Percentiles rank a stretch among this genome's conserved stretches.
phyloP scores from a whole-genome alignment of 352 stramenopile genomes.

The Thalassiosira hispida region DNA sequence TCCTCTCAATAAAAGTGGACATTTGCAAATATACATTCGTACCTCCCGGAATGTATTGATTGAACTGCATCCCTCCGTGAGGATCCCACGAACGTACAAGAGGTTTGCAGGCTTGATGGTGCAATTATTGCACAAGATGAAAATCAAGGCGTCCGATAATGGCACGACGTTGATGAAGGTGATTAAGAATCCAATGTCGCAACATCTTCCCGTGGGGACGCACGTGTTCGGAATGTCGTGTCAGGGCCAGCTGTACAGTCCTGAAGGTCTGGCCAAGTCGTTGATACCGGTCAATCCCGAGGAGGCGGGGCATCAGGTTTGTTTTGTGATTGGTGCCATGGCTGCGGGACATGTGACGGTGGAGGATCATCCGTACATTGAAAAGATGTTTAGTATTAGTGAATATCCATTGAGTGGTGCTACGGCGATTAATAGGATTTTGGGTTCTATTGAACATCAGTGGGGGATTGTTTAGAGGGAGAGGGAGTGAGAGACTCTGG shows the following conservation, averaged over 20 bases:
- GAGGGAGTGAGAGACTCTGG: no score
- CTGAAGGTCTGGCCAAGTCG: constrained; percentile 92
- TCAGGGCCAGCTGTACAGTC: constrained; percentile 93
- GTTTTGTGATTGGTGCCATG: constrained; percentile 98
- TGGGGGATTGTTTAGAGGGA: constrained; percentile 95
- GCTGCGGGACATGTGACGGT: constrained; percentile 94
- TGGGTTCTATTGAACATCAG: constrained; percentile 97
- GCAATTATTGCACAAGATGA: constrained; percentile 99
- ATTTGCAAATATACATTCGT: constrained; percentile 97
- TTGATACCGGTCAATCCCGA: constrained; percentile 78
- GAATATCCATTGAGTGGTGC: constrained; percentile 98
- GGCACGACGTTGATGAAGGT: constrained; percentile 97
- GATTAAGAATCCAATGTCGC: constrained; percentile 98
- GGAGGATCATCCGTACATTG: constrained; percentile 97
- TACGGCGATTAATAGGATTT: constrained; percentile 94
- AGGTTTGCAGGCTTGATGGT: constrained; percentile 89
- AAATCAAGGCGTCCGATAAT: constrained; percentile 97
- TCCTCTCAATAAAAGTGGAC: constrained; percentile 98
- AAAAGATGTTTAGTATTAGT: constrained; percentile 96
- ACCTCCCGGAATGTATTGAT: constrained; percentile 97
- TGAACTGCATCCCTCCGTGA: constrained; percentile 97
- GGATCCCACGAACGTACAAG: constrained; percentile 99
- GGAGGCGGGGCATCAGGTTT: constrained; percentile 85
- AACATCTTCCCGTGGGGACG: constrained; percentile 94
- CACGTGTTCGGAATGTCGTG: constrained; percentile 95